Evolutionary conservation across 495 filamentous ascomycete species (phyloP).

Genomic region (Chaetomidium leptoderma): DNA sequence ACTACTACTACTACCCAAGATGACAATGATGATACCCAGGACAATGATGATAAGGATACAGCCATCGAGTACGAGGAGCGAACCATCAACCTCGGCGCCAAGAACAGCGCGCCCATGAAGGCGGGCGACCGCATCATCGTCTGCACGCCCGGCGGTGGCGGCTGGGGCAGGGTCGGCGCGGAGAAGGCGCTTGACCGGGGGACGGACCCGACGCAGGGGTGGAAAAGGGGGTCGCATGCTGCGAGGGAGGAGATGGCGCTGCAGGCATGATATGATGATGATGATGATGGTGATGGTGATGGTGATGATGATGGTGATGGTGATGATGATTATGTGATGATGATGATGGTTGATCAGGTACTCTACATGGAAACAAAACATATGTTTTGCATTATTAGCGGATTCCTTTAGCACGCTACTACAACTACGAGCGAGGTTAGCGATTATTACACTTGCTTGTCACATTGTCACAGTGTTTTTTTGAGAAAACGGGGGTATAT

Average conservation of each 20-base stretch:
- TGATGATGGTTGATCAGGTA: no score
- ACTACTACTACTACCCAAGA: no score
- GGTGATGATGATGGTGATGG: no score
- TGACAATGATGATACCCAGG: conserved; percentile 31
- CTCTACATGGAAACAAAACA: no score
- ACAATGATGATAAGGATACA: conserved; percentile 25
- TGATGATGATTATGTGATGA: neutral
- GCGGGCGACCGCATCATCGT: conserved; percentile 82
- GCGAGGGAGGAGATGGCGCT: conserved; percentile 51
- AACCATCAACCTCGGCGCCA: conserved; percentile 79
- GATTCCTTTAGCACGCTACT: no score
- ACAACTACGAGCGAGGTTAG: no score
- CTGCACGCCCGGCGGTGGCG: conserved; percentile 67
- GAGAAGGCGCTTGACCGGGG: conserved; percentile 41
- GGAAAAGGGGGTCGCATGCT: conserved; percentile 58
- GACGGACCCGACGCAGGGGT: conserved; percentile 53
- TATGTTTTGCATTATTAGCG: no score
- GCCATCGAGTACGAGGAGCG: conserved; percentile 59
- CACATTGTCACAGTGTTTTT: neutral
- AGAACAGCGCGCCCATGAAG: conserved; percentile 87
- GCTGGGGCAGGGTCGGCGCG: conserved; percentile 61
- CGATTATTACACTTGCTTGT: no score
- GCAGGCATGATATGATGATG: conserved; percentile 34
- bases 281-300: no score
- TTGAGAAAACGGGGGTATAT: neutral